Percentiles rank a stretch among this genome's conserved stretches.
These are phyloP conservation scores for Eurotiales sp. DNA, from an alignment of 2,329 filamentous ascomycete species.

Conservation along the genomic window DNA sequence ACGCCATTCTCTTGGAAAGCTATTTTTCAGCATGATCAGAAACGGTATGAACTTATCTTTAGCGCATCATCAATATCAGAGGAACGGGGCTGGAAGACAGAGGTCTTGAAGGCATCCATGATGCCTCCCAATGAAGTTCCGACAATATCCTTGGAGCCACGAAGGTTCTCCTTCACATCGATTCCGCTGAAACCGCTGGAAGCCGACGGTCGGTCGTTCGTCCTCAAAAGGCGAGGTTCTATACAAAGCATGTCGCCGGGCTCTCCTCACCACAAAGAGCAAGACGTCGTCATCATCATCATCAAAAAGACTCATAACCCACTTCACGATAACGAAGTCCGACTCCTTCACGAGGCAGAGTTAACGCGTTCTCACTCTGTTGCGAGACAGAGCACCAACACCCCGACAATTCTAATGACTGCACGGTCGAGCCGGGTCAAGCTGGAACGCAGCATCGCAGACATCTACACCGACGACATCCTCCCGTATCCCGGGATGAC, in stretches of 20 bases:
- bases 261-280: slow-evolving; percentile 64
- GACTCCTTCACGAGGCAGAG: slow-evolving; percentile 43
- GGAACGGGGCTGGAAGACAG: slow-evolving; percentile 72
- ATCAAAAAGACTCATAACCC: slow-evolving; percentile 77
- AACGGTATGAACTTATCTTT: slow-evolving; percentile 79
- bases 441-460: slow-evolving; percentile 68
- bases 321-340: slow-evolving; percentile 52
- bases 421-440: slow-evolving; percentile 71
- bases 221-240: slow-evolving; percentile 56
- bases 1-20: slow-evolving; percentile 90
- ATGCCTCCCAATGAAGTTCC: slow-evolving; percentile 50
- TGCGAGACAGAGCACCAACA: slow-evolving; percentile 55
- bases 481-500: slow-evolving; percentile 82
- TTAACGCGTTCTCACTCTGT: slow-evolving; percentile 79
- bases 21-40: slow-evolving; percentile 71
- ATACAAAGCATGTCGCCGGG: slow-evolving; percentile 73
- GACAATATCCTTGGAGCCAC: slow-evolving; percentile 32
- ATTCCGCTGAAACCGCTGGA: slow-evolving; percentile 72
- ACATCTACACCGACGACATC: slow-evolving; percentile 79
- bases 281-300: slow-evolving; percentile 72
- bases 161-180: slow-evolving; percentile 45
- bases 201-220: slow-evolving; percentile 67
- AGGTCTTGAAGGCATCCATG: slow-evolving; percentile 55
- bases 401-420: slow-evolving; percentile 68
- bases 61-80: slow-evolving; percentile 81